These are phyloP conservation scores for Ceratorhiza oryzae-sativae DNA, from an alignment of 1,284 basidiomycete species.

Conservation along the genomic window DNA sequence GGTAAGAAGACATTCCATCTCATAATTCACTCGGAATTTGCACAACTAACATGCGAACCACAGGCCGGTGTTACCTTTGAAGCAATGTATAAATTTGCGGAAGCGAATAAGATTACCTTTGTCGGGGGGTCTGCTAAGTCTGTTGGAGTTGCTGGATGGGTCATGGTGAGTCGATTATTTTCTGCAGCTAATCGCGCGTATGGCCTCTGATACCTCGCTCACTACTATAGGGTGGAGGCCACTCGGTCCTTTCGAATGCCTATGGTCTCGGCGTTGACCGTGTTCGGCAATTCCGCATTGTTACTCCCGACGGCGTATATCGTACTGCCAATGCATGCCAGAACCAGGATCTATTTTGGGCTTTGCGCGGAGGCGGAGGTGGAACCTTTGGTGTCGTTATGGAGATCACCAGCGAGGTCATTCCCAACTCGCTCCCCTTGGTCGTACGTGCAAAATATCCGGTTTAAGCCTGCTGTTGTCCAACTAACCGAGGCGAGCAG, in stretches of 20 bases:
- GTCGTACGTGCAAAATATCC: background rate
- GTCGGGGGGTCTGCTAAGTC: conserved; percentile 39
- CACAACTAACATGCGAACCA: background rate
- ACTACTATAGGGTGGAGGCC: conserved; percentile 51
- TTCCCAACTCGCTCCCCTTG: background rate
- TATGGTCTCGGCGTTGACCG: conserved; percentile 38
- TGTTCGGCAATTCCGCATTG: conserved; percentile 28
- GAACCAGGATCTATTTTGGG: conserved; percentile 46
- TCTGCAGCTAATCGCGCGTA: background rate
- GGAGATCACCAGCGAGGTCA: conserved; percentile 26
- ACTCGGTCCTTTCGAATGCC: conserved; percentile 12
- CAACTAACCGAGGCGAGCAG: background rate
- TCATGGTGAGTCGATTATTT: conserved; percentile 10
- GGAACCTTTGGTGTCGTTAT: conserved; percentile 39
- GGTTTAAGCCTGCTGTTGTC: background rate
- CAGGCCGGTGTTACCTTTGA: conserved; percentile 36
- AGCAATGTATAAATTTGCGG: conserved; percentile 36
- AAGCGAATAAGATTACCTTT: conserved; percentile 40
- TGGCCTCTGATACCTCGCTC: background rate
- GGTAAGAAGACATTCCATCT: background rate
- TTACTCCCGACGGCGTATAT: conserved; percentile 31
- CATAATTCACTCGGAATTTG: background rate
- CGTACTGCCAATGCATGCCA: conserved; percentile 43
- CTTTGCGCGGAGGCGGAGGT: conserved; percentile 38
- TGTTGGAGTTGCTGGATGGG: conserved; percentile 31